Percentiles rank a stretch among this genome's conserved stretches.
phyloP scores from a whole-genome alignment of 2,329 filamentous ascomycete species.

The Elsinoe arachidis region DNA sequence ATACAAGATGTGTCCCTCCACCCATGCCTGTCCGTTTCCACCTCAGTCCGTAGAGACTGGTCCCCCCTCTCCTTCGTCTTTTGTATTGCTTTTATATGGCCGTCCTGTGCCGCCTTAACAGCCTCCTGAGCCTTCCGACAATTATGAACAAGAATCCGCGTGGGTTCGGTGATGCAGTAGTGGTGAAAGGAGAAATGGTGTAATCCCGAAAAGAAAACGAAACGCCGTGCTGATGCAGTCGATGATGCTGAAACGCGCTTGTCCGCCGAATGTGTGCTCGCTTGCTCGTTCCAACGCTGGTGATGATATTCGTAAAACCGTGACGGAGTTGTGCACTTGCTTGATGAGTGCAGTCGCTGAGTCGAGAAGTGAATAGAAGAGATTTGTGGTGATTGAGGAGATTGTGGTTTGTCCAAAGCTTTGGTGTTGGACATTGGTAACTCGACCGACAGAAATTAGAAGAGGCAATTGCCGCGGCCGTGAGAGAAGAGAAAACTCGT shows the following conservation, averaged over 20 bases:
- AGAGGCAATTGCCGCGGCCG: not conserved
- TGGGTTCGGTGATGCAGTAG: not conserved
- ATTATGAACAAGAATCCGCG: not conserved
- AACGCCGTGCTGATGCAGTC: not conserved
- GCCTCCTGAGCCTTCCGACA: not conserved
- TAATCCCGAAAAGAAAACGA: not conserved
- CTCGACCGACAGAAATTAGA: not conserved
- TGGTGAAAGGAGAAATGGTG: not conserved
- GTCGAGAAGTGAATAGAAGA: conserved; percentile 5
- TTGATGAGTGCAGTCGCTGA: not conserved
- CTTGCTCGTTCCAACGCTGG: not conserved
- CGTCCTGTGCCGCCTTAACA: not conserved
- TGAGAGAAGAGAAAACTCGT: conserved; percentile 9
- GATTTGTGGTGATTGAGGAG: not conserved
- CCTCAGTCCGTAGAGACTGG: not conserved
- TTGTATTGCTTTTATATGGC: conserved; percentile 4
- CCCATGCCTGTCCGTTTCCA: not conserved
- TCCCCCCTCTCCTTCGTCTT: not conserved
- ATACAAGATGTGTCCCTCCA: not conserved
- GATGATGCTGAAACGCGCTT: not conserved
- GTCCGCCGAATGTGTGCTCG: not conserved
- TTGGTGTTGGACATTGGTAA: not conserved
- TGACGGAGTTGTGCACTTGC: not conserved
- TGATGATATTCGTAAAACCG: conserved; percentile 1
- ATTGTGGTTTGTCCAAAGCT: not conserved